These are phyloP conservation scores for Chlorella sp. DNA, from an alignment of 139 green algal species.

Conservation along the genomic window DNA sequence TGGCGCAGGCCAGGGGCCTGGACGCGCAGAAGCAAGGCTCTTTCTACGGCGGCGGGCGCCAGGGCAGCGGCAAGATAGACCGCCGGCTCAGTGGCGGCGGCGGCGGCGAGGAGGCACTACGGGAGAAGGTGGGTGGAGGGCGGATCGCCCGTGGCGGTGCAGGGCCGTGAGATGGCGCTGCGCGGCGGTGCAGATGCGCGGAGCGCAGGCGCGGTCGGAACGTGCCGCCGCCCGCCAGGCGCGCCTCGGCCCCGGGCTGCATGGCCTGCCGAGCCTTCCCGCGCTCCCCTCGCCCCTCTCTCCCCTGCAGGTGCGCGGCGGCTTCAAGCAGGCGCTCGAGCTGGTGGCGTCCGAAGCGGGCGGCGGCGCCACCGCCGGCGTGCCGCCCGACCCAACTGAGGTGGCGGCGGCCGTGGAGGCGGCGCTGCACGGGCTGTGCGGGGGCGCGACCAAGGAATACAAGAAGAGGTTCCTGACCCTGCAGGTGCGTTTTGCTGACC, in stretches of 20 bases:
- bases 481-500: no score
- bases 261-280: no score
- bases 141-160: no score
- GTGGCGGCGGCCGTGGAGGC: conserved; percentile 28
- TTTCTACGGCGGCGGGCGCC: background rate
- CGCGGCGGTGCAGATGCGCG: no score
- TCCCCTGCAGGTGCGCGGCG: background rate
- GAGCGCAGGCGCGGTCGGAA: no score
- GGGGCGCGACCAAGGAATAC: conserved; percentile 61
- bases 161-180: no score
- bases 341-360: conserved; percentile 10
- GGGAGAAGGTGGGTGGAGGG: conserved; percentile 8
- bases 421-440: conserved; percentile 11
- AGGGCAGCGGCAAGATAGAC: background rate
- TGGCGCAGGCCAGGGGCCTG: background rate
- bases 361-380: background rate
- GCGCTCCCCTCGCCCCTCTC: background rate
- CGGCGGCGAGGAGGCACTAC: conserved; percentile 22
- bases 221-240: no score
- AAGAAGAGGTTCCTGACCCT: conserved; percentile 72
- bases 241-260: no score
- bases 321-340: conserved; percentile 23
- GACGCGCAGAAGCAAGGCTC: background rate
- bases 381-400: background rate
- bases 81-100: background rate